Conservation (phyloP, 139 green algal genomes). For the Tetraselmis striata region DNA sequence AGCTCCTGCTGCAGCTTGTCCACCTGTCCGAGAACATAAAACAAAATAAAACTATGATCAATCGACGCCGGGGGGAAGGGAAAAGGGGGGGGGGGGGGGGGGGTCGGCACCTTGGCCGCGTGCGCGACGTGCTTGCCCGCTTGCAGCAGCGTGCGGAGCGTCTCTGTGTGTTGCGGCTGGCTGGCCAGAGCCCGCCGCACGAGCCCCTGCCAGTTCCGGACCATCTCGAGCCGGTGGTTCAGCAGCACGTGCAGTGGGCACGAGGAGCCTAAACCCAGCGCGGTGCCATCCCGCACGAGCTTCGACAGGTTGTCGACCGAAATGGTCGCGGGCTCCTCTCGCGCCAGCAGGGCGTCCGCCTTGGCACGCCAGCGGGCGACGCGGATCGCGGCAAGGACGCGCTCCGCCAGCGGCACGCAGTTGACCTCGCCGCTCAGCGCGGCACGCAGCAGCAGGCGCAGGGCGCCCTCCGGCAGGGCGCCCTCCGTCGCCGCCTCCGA, state of each 20-base stretch:
- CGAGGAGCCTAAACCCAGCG: background rate
- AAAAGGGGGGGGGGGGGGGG: too few relatives aligned
- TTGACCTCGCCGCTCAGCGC: constrained; percentile 35
- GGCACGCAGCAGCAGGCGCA: constrained; percentile 35
- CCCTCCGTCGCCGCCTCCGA: background rate
- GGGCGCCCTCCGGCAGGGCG: constrained; percentile 20
- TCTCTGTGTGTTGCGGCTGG: background rate
- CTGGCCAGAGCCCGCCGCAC: background rate
- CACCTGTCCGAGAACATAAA: too few relatives aligned
- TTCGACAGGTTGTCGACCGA: background rate
- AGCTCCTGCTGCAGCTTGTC: background rate
- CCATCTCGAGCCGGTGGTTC: background rate
- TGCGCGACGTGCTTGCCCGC: background rate
- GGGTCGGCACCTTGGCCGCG: background rate
- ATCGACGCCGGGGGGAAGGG: too few relatives aligned
- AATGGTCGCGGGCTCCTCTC: constrained; percentile 4
- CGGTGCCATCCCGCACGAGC: background rate
- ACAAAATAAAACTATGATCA: too few relatives aligned
- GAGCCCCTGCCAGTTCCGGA: background rate
- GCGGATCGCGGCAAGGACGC: constrained; percentile 30
- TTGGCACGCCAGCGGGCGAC: constrained; percentile 33
- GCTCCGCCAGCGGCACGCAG: constrained; percentile 13
- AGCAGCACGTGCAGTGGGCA: background rate
- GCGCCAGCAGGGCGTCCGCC: constrained; percentile 2
- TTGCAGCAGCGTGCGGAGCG: background rate